Evolutionary conservation across 192 early-diverging fungal genomes (phyloP).

Genomic region (Pilobolus umbonatus): DNA sequence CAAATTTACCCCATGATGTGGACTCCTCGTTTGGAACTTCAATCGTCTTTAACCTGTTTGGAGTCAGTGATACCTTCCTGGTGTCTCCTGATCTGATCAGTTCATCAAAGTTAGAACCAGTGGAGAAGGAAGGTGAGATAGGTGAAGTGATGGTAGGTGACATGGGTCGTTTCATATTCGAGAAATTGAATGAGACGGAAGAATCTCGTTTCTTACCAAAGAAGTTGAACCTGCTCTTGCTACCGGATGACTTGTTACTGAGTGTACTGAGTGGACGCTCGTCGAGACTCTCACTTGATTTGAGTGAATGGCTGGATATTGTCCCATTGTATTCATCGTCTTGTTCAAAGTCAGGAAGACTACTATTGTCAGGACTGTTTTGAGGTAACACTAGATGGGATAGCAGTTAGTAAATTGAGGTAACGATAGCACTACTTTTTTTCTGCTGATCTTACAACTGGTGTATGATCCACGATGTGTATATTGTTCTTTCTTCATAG

Average conservation of each 20-base stretch:
- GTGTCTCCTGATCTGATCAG: conserved; percentile 50
- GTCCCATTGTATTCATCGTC: conserved; percentile 14
- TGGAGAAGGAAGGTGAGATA: not conserved
- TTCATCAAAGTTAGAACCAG: conserved; percentile 41
- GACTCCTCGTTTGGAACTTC: conserved; percentile 31
- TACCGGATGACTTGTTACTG: conserved; percentile 17
- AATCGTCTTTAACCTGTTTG: conserved; percentile 53
- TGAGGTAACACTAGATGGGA: not conserved
- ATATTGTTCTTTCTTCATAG: not conserved
- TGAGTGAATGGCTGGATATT: conserved; percentile 10
- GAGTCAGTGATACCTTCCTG: conserved; percentile 54
- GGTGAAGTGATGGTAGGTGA: no score
- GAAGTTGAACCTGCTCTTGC: conserved; percentile 27
- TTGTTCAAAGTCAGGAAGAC: conserved; percentile 4
- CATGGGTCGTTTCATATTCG: not conserved
- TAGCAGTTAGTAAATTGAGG: not conserved
- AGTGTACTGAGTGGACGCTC: conserved; percentile 26
- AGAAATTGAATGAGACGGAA: conserved; percentile 7
- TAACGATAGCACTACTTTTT: not conserved
- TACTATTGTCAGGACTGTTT: not conserved
- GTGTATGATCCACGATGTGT: not conserved
- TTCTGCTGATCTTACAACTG: not conserved
- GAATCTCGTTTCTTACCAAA: conserved; percentile 18
- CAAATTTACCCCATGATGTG: conserved; percentile 3
- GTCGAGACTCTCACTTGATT: conserved; percentile 11